A percentile compares a stretch with the other conserved stretches of the same genome.
These are phyloP conservation scores for Wallacemonas sp. DNA, from an alignment of 208 protist genomes.

Conservation along the genomic window DNA sequence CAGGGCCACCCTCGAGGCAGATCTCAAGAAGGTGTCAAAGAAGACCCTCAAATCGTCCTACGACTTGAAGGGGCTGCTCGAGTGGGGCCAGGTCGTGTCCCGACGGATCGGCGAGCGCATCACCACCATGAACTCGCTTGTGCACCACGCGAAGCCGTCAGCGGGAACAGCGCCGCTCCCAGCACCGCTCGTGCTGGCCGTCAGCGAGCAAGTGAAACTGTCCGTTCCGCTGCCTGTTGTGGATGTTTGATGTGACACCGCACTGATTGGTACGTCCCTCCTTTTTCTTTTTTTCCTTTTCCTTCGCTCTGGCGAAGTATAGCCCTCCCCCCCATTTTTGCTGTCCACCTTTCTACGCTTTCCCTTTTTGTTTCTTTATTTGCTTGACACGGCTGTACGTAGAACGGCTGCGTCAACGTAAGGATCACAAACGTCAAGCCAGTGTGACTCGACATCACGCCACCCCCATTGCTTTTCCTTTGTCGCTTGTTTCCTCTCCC, in stretches of 20 bases:
- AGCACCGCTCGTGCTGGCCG: slow-evolving; percentile 28
- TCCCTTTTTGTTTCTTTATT: background rate
- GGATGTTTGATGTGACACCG: slow-evolving; percentile 12
- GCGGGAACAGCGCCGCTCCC: slow-evolving; percentile 25
- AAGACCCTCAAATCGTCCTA: slow-evolving; percentile 45
- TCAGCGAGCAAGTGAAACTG: slow-evolving; percentile 22
- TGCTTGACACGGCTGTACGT: no score
- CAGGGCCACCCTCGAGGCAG: slow-evolving; percentile 4
- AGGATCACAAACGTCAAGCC: no score
- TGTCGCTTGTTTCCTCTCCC: background rate
- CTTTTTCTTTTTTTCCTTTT: no score
- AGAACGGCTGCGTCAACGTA: no score
- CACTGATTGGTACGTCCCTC: no score
- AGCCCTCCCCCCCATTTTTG: no score
- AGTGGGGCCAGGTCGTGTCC: slow-evolving; percentile 26
- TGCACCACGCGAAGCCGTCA: slow-evolving; percentile 45
- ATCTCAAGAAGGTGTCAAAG: slow-evolving; percentile 23
- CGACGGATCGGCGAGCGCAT: slow-evolving; percentile 47
- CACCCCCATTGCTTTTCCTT: no score
- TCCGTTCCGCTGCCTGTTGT: slow-evolving; percentile 25
- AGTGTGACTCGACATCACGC: no score
- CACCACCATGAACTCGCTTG: slow-evolving; percentile 60
- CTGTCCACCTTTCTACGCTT: background rate
- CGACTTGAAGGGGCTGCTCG: slow-evolving; percentile 39
- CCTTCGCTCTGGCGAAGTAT: no score